Conservation (phyloP, 768 basidiomycete genomes). For the Panaeolus papilionaceus region DNA sequence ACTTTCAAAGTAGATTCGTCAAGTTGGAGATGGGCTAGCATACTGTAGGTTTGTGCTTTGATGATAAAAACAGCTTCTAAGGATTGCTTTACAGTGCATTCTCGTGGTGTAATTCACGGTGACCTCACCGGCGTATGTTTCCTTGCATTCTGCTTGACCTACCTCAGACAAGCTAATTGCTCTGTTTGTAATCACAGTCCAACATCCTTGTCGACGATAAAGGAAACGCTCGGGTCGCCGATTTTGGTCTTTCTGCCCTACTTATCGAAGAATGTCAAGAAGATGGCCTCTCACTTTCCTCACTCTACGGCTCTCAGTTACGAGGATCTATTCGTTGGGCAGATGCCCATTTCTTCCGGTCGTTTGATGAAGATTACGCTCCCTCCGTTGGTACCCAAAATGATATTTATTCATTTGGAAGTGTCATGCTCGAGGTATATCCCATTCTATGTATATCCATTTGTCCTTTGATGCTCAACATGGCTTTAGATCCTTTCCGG, state of each 20-base stretch:
- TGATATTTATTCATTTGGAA: conserved; percentile 55
- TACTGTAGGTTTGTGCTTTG: conserved; percentile 38
- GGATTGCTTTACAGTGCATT: conserved; percentile 37
- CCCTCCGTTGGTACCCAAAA: conserved; percentile 36
- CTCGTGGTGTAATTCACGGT: conserved; percentile 46
- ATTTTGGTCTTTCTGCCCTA: conserved; percentile 54
- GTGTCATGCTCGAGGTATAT: conserved; percentile 49
- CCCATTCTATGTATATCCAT: not conserved
- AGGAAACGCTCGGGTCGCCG: conserved; percentile 48
- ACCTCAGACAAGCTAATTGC: conserved; percentile 18
- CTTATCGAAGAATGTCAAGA: conserved; percentile 38
- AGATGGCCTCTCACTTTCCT: conserved; percentile 32
- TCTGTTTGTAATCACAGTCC: conserved; percentile 33
- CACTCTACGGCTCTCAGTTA: conserved; percentile 36
- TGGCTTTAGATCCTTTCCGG: conserved; percentile 43
- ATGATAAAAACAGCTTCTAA: not conserved
- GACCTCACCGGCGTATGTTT: conserved; percentile 47
- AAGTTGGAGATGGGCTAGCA: conserved; percentile 44
- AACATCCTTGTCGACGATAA: conserved; percentile 52
- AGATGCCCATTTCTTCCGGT: conserved; percentile 47
- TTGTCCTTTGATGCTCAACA: conserved; percentile 5
- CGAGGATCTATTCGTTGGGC: conserved; percentile 56
- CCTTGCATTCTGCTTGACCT: not conserved
- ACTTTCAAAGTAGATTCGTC: conserved; percentile 36
- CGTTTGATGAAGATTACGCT: conserved; percentile 35